Conservation (phyloP, 78 protist genomes). For the Dictyostelium discoideum region DNA sequence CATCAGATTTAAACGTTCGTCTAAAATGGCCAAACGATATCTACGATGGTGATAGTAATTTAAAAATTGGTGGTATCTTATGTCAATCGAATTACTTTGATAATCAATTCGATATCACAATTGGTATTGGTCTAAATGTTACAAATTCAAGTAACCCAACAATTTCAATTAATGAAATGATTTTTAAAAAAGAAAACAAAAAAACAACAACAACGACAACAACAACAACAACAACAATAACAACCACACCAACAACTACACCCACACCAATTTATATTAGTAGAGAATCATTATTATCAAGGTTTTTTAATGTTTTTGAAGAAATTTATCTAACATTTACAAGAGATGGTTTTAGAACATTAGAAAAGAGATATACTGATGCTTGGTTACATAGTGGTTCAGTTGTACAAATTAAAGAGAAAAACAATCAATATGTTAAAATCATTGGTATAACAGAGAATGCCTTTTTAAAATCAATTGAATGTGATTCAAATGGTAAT, state of each 20-base stretch:
- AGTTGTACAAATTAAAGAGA: conserved; percentile 24
- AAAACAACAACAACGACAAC: not conserved
- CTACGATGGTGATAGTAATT: not conserved
- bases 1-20: not conserved
- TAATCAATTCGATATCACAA: conserved; percentile 16
- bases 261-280: not conserved
- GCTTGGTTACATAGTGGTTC: conserved; percentile 60
- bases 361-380: not conserved
- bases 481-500: conserved; percentile 2
- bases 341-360: conserved; percentile 38
- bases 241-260: no score
- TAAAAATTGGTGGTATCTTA: conserved; percentile 76
- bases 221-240: no score
- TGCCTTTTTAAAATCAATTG: conserved; percentile 50
- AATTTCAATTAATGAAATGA: conserved; percentile 1
- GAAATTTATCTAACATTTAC: conserved; percentile 37
- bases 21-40: conserved; percentile 82
- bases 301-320: conserved; percentile 48
- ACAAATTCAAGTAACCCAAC: conserved; percentile 43
- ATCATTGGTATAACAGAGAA: conserved; percentile 24
- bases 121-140: conserved; percentile 70
- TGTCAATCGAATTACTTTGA: conserved; percentile 57
- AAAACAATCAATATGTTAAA: conserved; percentile 13
- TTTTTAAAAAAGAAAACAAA: not conserved
- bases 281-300: conserved; percentile 39